Conservation (phyloP, 371 early-diverging fungal genomes). For the Globomyces sp. region DNA sequence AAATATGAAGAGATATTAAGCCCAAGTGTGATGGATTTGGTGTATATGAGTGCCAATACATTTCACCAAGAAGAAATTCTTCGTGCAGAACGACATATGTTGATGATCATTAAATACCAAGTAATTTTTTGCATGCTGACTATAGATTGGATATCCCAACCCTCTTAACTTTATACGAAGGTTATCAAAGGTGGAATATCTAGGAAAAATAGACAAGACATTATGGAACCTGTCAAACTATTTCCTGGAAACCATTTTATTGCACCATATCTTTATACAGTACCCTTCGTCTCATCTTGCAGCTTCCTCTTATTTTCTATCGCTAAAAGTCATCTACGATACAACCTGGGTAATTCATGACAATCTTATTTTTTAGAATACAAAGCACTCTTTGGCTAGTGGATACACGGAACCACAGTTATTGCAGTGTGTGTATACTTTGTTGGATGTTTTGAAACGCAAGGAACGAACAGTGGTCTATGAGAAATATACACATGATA, state of each 20-base stretch:
- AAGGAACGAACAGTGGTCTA: neutral
- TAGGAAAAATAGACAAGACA: slow-evolving; percentile 57
- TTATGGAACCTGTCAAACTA: slow-evolving; percentile 87
- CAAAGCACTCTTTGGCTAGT: no score
- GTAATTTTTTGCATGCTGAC: neutral
- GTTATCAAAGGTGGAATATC: slow-evolving; percentile 61
- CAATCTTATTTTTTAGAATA: neutral
- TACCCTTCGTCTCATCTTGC: slow-evolving; percentile 76
- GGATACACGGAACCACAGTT: slow-evolving; percentile 14
- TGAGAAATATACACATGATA: neutral
- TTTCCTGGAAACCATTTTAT: slow-evolving; percentile 85
- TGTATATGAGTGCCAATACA: slow-evolving; percentile 70
- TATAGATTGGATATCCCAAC: slow-evolving; percentile 74
- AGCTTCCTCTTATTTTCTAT: slow-evolving; percentile 54
- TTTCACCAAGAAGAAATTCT: slow-evolving; percentile 73
- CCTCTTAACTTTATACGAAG: slow-evolving; percentile 80
- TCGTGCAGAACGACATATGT: slow-evolving; percentile 81
- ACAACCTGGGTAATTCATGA: neutral
- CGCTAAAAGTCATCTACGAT: slow-evolving; percentile 6
- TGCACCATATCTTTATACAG: slow-evolving; percentile 75
- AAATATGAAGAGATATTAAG: slow-evolving; percentile 62
- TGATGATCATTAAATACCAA: slow-evolving; percentile 64
- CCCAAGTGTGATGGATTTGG: slow-evolving; percentile 56
- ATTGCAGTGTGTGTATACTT: slow-evolving; percentile 5
- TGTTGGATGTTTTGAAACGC: slow-evolving; percentile 1